These are phyloP conservation scores for Candida tammaniensis DNA, from an alignment of 805 yeast species.

Conservation along the genomic window DNA sequence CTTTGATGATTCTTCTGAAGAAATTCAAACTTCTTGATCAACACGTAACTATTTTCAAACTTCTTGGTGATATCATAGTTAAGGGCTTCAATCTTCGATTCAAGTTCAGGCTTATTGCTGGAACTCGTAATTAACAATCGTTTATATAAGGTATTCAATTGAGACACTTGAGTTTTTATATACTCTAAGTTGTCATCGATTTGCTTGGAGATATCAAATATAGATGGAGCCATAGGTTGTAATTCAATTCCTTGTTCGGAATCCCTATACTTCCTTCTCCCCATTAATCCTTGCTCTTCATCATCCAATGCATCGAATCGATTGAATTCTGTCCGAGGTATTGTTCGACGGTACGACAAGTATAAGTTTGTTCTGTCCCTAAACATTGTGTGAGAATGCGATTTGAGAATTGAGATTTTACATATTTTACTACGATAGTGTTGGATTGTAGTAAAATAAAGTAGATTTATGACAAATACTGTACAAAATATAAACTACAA, in stretches of 20 bases:
- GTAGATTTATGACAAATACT: too few relatives aligned
- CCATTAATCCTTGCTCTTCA: conserved; percentile 61
- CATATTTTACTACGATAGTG: too few relatives aligned
- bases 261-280: conserved; percentile 22
- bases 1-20: conserved; percentile 40
- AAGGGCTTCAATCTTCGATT: conserved; percentile 72
- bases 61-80: conserved; percentile 71
- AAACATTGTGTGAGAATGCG: too few relatives aligned
- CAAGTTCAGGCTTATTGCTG: conserved; percentile 74
- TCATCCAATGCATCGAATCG: conserved; percentile 42
- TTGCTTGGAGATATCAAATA: conserved; percentile 69
- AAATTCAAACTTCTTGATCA: conserved; percentile 62
- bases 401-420: too few relatives aligned
- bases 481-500: too few relatives aligned
- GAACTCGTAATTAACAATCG: conserved; percentile 85
- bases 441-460: too few relatives aligned
- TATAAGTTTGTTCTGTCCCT: conserved; percentile 93
- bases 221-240: conserved; percentile 70
- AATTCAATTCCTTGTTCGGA: conserved; percentile 37
- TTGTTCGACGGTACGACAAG: conserved; percentile 84
- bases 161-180: conserved; percentile 54
- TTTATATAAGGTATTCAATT: conserved; percentile 68
- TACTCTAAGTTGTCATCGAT: conserved; percentile 60
- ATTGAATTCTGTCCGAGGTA: conserved; percentile 53
- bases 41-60: conserved; percentile 75